These are phyloP conservation scores for Luffa acutangula DNA, from an alignment of 306 rosid genomes.

Conservation along the genomic window DNA sequence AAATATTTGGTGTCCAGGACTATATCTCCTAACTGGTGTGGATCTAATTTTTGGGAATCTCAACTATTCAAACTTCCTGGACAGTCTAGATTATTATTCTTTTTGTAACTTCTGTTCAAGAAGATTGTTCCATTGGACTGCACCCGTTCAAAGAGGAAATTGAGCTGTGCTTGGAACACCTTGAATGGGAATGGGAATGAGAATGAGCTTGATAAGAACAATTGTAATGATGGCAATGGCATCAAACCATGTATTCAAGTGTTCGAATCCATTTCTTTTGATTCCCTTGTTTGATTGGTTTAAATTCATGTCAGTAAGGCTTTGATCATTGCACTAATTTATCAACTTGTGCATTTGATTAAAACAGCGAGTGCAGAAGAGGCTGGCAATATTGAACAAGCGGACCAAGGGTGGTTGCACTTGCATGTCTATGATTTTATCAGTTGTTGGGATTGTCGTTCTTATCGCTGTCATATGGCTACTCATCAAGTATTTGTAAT, in stretches of 20 bases:
- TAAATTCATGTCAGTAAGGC: background rate
- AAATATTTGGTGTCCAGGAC: background rate
- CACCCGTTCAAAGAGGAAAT: background rate
- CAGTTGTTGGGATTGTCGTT: constrained; percentile 67
- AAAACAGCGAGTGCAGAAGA: constrained; percentile 91
- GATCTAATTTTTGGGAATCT: background rate
- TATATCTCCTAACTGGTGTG: background rate
- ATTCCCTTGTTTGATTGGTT: background rate
- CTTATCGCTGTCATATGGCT: constrained; percentile 55
- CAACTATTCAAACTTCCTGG: background rate
- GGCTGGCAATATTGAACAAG: constrained; percentile 75
- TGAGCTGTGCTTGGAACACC: background rate
- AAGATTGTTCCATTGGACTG: background rate
- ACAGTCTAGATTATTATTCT: background rate
- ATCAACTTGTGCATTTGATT: constrained; percentile 11
- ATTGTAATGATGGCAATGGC: background rate
- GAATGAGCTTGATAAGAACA: background rate
- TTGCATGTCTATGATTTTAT: constrained; percentile 75
- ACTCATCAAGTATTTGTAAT: constrained; percentile 65
- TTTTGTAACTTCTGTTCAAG: background rate
- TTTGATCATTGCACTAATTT: constrained; percentile 1
- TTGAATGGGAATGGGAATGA: background rate
- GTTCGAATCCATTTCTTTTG: background rate
- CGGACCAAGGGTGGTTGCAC: constrained; percentile 88
- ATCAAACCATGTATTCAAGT: background rate